Evolutionary conservation across 2,329 filamentous ascomycete species (phyloP), one percentile per base, ranked within the genome.

Genomic region (Neurospora crassa): DNA sequence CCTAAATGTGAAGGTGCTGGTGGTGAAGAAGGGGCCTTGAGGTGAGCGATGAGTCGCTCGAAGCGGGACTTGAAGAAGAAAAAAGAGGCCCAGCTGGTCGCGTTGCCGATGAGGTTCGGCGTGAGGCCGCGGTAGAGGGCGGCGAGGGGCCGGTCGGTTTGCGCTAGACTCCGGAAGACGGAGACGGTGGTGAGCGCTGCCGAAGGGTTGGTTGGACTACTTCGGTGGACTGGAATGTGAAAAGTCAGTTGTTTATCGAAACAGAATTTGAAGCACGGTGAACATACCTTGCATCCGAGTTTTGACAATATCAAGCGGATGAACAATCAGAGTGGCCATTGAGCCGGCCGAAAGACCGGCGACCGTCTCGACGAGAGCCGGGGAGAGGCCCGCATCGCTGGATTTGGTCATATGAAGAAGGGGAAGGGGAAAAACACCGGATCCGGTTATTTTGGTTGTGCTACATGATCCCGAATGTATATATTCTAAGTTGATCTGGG

Each of bases 271-370:
- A 34, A 24, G 59, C 24, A 29, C 29, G 11, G 11, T 12, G 5
- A 20, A 79, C 83, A 72, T 83, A 94, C 92, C 90, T 83, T 99
- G 96, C 79, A 99, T 89, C 74, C 96, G 91, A 73, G 95, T 98
- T 86, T 99, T 99, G 79, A 98, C 90, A 74, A 99, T 90, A 82
- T 99, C 96, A 72, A 99, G 89, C 41, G 96, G 96, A 79, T 98
- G 95, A 69, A 96, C 91, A 71, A 90, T 90, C 68, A 98, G 86
- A 34, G 96, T 98, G 70, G 94, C 92, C 76, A 94, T 87, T 71
- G 93, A 87, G 73, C 96, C 96, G 72, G 96, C 96, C 74, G 91
- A 92, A 81, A 99, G 91, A 76, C 96, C 96, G 73, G 96, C 93
- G 80, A 94, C 85, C 78, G 91, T 91, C 87, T 98, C 96, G 81